Conservation (phyloP, 2,329 filamentous ascomycete genomes). For the Phaeophleospora eucalypticola region DNA sequence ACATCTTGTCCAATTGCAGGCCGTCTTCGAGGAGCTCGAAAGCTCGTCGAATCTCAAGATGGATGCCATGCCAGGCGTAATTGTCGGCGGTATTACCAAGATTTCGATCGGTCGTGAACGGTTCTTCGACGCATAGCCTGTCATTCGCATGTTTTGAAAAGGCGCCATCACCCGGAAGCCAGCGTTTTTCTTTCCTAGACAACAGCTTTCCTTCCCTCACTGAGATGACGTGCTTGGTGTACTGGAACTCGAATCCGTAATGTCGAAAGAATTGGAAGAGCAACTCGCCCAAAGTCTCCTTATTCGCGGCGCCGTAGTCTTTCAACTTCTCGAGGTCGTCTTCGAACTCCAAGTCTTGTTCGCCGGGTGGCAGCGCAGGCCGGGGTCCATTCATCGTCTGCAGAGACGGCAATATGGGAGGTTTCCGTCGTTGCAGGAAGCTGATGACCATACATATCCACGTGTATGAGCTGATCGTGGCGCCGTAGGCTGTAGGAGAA, state of each 20-base stretch:
- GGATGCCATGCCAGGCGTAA: slow-evolving; percentile 85
- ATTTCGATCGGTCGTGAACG: slow-evolving; percentile 86
- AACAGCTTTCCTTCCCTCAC: slow-evolving; percentile 75
- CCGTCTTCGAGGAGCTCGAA: slow-evolving; percentile 73
- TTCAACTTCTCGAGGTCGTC: slow-evolving; percentile 66
- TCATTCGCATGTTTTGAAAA: slow-evolving; percentile 54
- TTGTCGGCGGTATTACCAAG: slow-evolving; percentile 95
- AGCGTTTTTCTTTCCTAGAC: slow-evolving; percentile 80
- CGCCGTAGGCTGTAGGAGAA: slow-evolving; percentile 67
- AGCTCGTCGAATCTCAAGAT: slow-evolving; percentile 81
- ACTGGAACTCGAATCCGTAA: slow-evolving; percentile 91
- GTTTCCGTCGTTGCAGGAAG: slow-evolving; percentile 82
- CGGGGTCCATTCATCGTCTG: slow-evolving; percentile 68
- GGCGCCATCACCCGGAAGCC: slow-evolving; percentile 59
- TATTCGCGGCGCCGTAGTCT: slow-evolving; percentile 74
- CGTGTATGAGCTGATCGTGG: slow-evolving; percentile 94
- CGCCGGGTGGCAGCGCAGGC: slow-evolving; percentile 55
- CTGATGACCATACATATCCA: slow-evolving; percentile 99
- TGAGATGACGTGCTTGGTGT: slow-evolving; percentile 77
- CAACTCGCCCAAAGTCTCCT: slow-evolving; percentile 76
- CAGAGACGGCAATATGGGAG: slow-evolving; percentile 78
- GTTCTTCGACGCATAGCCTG: slow-evolving; percentile 89
- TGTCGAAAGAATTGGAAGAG: slow-evolving; percentile 94
- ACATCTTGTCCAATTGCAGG: slow-evolving; percentile 76
- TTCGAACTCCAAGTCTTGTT: slow-evolving; percentile 71